Conservation (phyloP, 768 basidiomycete genomes). For the Lactarius sp. region DNA sequence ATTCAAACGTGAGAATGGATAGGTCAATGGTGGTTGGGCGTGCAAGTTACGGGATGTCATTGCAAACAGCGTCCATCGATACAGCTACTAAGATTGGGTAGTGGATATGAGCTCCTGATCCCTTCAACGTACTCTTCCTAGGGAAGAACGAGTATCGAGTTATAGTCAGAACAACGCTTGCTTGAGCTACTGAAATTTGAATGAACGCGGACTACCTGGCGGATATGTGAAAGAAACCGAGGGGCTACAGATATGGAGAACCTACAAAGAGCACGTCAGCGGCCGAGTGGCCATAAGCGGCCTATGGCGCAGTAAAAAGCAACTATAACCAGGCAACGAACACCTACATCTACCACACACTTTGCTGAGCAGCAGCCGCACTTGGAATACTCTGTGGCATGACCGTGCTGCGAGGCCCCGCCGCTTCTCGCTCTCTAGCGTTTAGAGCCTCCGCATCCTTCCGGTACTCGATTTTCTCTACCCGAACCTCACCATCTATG, state of each 20-base stretch:
- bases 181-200: background rate
- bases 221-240: background rate
- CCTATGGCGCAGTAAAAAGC: background rate
- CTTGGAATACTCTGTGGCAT: constrained; percentile 50
- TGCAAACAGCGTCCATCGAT: background rate
- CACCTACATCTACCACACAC: constrained; percentile 32
- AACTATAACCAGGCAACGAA: background rate
- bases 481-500: constrained; percentile 89
- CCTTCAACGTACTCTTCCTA: background rate
- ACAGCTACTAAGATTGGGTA: background rate
- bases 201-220: background rate
- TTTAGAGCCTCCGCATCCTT: constrained; percentile 49
- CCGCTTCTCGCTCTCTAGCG: constrained; percentile 31
- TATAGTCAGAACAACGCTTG: background rate
- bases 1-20: too few relatives aligned
- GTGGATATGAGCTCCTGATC: background rate
- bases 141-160: background rate
- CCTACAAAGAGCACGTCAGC: background rate
- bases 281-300: background rate
- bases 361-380: constrained; percentile 34
- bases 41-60: background rate
- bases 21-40: too few relatives aligned
- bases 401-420: constrained; percentile 39
- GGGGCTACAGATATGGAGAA: background rate
- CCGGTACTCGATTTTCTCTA: constrained; percentile 84